Evolutionary conservation across 495 filamentous ascomycete species (phyloP).

Genomic region (Elaphomyces granulatus): DNA sequence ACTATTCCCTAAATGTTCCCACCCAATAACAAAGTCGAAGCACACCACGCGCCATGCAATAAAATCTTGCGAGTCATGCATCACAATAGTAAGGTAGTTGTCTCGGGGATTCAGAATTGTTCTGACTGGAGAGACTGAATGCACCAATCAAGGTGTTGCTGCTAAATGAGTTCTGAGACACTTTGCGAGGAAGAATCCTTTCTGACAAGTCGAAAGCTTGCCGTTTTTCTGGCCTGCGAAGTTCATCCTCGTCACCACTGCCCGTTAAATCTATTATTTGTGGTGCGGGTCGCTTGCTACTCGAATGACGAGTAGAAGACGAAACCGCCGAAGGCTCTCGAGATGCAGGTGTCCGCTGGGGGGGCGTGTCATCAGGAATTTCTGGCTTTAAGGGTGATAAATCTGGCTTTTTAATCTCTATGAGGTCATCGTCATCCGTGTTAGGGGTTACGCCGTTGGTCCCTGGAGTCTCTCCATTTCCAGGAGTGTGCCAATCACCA

Average conservation of each 20-base stretch:
- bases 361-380: conserved; percentile 17
- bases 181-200: conserved; percentile 12
- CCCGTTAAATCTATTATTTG: conserved; percentile 69
- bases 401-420: conserved; percentile 48
- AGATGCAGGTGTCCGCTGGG: conserved; percentile 40
- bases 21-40: not conserved
- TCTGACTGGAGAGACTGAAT: conserved; percentile 10
- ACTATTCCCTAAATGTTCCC: no score
- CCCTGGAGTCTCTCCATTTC: conserved; percentile 20
- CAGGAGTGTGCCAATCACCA: conserved; percentile 54
- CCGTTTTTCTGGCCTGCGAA: conserved; percentile 41
- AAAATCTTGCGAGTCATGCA: conserved; percentile 3
- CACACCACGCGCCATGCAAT: not conserved
- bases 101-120: conserved; percentile 5
- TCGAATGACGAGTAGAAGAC: conserved; percentile 27
- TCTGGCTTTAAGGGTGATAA: conserved; percentile 35
- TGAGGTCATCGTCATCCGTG: conserved; percentile 44
- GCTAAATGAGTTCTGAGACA: conserved; percentile 12
- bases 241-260: conserved; percentile 62
- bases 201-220: conserved; percentile 13
- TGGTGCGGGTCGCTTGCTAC: conserved; percentile 46
- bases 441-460: conserved; percentile 25
- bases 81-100: conserved; percentile 5
- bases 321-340: conserved; percentile 38
- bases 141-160: conserved; percentile 13